Base-by-base conservation (phyloP, 2,329 filamentous ascomycete species). In the Xylariaceae sp. region DNA sequence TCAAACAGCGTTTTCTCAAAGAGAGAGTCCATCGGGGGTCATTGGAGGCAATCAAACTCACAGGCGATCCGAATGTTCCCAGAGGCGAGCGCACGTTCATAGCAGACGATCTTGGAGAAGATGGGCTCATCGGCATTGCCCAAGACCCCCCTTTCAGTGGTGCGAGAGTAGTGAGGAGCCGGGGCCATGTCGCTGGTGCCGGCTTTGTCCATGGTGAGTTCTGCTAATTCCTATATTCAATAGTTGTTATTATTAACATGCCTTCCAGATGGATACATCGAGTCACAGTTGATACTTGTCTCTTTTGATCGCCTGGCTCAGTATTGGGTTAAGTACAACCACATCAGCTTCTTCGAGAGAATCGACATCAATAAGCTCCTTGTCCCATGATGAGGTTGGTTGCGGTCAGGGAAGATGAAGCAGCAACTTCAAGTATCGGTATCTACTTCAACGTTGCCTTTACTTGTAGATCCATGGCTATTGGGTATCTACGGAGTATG, bases 61-160 rank as follows among this genome's bases (percentile, higher is more conserved):
- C 93, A 0, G 93, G 93, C 0, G 93, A 99, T 69, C 85, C 88
- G 0, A 95, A 97, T 65, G 86, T 97, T 11, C 93, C 93, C 0
- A 82, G 92, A 7, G 93, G 92, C 7, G 88, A 97, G 72, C 85
- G 87, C 66, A 90, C 89, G 0, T 97, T 96, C 71, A 80, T 90
- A 2, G 88, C 86, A 0, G 83, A 90, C 4, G 91, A 97, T 66
- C 83, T 97, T 41, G 87, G 89, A 0, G 78, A 81, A 0, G 75
- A 70, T 0, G 90, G 90, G 0, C 79, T 88, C 18, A 74, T 93
- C 0, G 78, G 86, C 0, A 76, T 85, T 1, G 84, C 87, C 0
- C 77, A 82, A 1, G 88, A 92, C 60, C 75, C 82, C 0, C 82
- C 84, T 1, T 96, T 96, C 72, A 73, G 76, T n/a, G 90, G 89